phyloP scores from a whole-genome alignment of 2,329 filamentous ascomycete genomes.

The Cryphonectria japonica region DNA sequence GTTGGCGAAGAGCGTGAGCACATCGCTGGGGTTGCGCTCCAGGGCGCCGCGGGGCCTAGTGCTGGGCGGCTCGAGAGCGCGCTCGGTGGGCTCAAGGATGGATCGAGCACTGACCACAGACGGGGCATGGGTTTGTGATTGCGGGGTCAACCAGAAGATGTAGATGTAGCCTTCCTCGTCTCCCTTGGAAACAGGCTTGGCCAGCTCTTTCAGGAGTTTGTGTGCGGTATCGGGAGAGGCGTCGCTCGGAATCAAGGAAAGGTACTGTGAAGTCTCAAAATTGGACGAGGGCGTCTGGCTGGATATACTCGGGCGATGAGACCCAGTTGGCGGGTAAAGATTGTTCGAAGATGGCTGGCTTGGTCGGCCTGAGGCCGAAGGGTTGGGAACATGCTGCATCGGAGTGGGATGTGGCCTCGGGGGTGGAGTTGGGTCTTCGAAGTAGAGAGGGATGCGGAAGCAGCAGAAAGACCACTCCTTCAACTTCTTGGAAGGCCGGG shows the following conservation, averaged over 20 bases:
- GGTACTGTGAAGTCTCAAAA: slow-evolving; percentile 50
- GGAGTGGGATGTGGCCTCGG: slow-evolving; percentile 52
- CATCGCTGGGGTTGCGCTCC: slow-evolving; percentile 57
- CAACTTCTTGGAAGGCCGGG: slow-evolving; percentile 36
- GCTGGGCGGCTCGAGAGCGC: slow-evolving; percentile 47
- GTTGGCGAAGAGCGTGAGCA: slow-evolving; percentile 55
- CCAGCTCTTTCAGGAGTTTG: slow-evolving; percentile 74
- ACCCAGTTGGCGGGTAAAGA: slow-evolving; percentile 35
- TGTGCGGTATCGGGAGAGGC: slow-evolving; percentile 72
- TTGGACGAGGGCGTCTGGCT: slow-evolving; percentile 33
- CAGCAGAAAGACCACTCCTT: slow-evolving; percentile 51
- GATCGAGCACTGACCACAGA: slow-evolving; percentile 63
- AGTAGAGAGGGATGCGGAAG: slow-evolving; percentile 50
- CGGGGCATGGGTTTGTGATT: slow-evolving; percentile 56
- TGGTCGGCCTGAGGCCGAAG: slow-evolving; percentile 24
- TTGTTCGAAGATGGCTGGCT: slow-evolving; percentile 38
- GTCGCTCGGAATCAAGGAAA: slow-evolving; percentile 70
- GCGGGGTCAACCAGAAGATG: slow-evolving; percentile 94
- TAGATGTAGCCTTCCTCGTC: slow-evolving; percentile 95
- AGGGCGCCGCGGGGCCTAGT: slow-evolving; percentile 38
- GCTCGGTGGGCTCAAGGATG: slow-evolving; percentile 54
- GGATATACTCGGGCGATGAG: slow-evolving; percentile 33
- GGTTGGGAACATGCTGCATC: slow-evolving; percentile 40
- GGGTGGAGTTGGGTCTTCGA: slow-evolving; percentile 45
- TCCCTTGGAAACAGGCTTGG: slow-evolving; percentile 70